A percentile compares a stretch with the other conserved stretches of the same genome.
These are phyloP conservation scores for Chrysoporthe austroafricana DNA, from an alignment of 2,329 filamentous ascomycete species.

Conservation along the genomic window DNA sequence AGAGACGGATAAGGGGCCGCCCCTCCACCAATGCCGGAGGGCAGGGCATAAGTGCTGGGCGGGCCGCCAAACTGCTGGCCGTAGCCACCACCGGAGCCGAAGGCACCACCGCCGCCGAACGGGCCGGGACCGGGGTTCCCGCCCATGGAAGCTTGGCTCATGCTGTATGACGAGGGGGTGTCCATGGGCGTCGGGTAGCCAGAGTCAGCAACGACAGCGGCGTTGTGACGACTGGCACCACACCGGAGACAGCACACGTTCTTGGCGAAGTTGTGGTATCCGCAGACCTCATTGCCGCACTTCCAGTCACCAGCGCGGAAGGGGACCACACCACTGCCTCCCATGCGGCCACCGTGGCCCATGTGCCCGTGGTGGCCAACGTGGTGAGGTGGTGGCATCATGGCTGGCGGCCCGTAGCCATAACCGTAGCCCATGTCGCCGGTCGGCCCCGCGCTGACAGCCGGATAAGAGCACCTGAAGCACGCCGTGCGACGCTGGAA, in stretches of 20 bases:
- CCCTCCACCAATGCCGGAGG: constrained; percentile 79
- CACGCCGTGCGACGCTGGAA: constrained; percentile 98
- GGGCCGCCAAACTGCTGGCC: constrained; percentile 85
- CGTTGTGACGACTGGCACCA: constrained; percentile 90
- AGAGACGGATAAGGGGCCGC: constrained; percentile 81
- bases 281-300: constrained; percentile 94
- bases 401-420: constrained; percentile 69
- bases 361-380: constrained; percentile 58
- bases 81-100: constrained; percentile 67
- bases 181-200: constrained; percentile 92
- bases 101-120: constrained; percentile 70
- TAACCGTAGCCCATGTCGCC: constrained; percentile 67
- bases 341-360: constrained; percentile 67
- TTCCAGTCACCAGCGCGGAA: constrained; percentile 99
- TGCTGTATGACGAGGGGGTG: constrained; percentile 77
- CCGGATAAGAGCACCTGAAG: constrained; percentile 99
- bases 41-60: constrained; percentile 86
- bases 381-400: constrained; percentile 79
- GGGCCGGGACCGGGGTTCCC: constrained; percentile 79
- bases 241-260: constrained; percentile 97
- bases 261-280: constrained; percentile 99
- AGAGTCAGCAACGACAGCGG: constrained; percentile 91
- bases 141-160: constrained; percentile 86
- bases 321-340: constrained; percentile 83
- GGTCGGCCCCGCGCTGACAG: constrained; percentile 76